Evolutionary conservation across 2,329 filamentous ascomycete species (phyloP).

Genomic region (Neocatenulostroma microsporum): DNA sequence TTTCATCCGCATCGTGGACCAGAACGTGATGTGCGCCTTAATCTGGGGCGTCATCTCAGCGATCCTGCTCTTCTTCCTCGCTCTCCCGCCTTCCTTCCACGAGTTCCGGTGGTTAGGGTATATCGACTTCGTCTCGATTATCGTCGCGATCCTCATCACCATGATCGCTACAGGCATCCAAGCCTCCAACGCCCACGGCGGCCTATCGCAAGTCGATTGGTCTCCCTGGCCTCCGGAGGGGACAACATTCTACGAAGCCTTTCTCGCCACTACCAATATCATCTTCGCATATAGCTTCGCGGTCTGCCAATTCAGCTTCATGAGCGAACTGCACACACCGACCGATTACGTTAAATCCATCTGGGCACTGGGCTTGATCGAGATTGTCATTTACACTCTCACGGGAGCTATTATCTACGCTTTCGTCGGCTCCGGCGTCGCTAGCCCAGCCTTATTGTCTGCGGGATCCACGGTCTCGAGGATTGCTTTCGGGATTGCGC

Average conservation of each 20-base stretch:
- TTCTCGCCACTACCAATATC: conserved; percentile 61
- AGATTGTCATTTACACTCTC: conserved; percentile 56
- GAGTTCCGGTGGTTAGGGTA: conserved; percentile 31
- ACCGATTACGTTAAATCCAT: conserved; percentile 53
- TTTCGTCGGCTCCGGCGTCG: conserved; percentile 54
- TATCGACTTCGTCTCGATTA: conserved; percentile 31
- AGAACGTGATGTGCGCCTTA: conserved; percentile 32
- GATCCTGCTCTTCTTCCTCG: conserved; percentile 30
- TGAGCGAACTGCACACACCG: conserved; percentile 58
- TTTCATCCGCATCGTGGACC: conserved; percentile 35
- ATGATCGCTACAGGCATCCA: conserved; percentile 30
- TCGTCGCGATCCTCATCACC: conserved; percentile 29
- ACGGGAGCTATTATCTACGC: conserved; percentile 62
- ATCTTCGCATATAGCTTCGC: conserved; percentile 55
- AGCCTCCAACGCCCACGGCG: conserved; percentile 21
- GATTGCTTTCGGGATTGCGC: conserved; percentile 60
- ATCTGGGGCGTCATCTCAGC: conserved; percentile 38
- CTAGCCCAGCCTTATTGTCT: conserved; percentile 59
- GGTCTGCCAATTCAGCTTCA: conserved; percentile 59
- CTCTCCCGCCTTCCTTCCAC: conserved; percentile 30
- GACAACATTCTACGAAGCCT: conserved; percentile 46
- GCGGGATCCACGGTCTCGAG: conserved; percentile 51
- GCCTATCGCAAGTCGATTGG: conserved; percentile 28
- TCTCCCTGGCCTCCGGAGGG: conserved; percentile 28
- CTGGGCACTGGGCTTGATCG: conserved; percentile 54